Percentiles rank a stretch among this genome's conserved stretches.
Conservation (phyloP, 495 filamentous ascomycete genomes). For the Penicillium odoratum region DNA sequence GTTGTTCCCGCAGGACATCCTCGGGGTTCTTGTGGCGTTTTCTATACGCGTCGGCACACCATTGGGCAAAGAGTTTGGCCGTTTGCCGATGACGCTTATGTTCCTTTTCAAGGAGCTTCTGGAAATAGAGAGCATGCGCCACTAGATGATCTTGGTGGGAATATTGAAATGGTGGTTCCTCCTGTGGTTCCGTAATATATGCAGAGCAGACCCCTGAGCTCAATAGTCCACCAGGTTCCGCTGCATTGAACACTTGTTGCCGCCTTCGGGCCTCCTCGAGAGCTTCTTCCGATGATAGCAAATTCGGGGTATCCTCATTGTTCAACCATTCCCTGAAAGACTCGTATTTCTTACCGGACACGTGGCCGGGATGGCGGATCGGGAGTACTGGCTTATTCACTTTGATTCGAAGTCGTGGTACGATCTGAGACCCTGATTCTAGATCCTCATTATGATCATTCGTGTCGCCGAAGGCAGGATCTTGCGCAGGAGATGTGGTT, state of each 20-base stretch:
- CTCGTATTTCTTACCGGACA: conserved; percentile 42
- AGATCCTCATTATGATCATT: conserved; percentile 21
- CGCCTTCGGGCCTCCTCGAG: conserved; percentile 50
- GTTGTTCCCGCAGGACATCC: conserved; percentile 48
- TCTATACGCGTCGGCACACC: conserved; percentile 47
- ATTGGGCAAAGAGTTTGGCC: conserved; percentile 45
- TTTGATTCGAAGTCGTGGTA: conserved; percentile 52
- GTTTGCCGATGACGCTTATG: conserved; percentile 64
- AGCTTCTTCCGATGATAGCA: conserved; percentile 57
- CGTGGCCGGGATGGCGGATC: conserved; percentile 54
- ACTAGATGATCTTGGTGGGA: conserved; percentile 83
- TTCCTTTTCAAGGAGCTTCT: conserved; percentile 74
- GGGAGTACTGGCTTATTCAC: conserved; percentile 52
- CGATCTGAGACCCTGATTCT: conserved; percentile 24
- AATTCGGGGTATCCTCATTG: conserved; percentile 38
- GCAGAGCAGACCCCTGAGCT: conserved; percentile 68
- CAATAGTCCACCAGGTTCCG: conserved; percentile 71
- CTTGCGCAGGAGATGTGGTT: conserved; percentile 16
- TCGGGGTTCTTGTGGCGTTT: conserved; percentile 49
- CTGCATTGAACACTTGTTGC: conserved; percentile 64
- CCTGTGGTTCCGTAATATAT: conserved; percentile 74
- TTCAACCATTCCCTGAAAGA: conserved; percentile 61
- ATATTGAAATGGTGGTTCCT: conserved; percentile 73
- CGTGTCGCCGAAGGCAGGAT: conserved; percentile 9
- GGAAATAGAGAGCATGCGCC: conserved; percentile 77